Base-by-base conservation (phyloP, 1,284 basidiomycete genomes). In the Ustilago trichophora region DNA sequence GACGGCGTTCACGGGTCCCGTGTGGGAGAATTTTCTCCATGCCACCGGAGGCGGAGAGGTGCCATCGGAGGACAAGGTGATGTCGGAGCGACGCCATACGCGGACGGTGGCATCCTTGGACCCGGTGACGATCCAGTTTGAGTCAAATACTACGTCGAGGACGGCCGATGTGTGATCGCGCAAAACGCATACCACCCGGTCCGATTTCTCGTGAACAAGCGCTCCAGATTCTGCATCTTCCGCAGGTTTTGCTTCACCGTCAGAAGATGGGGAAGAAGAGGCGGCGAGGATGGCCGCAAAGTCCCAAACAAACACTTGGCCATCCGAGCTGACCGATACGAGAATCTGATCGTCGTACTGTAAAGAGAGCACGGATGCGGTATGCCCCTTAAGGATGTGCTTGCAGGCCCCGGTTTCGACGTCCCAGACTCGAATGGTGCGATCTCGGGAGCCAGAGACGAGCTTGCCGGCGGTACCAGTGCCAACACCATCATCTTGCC, bases 401-500 rank as follows among this genome's bases (percentile, higher is more conserved):
- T 58, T 46, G 44, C 71, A 74, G 9, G 47, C 16, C 15, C 62
- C 58, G 22, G 58, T 69, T 22, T 67, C 62, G 2, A 50, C 63
- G 45, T 77, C 74, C 75, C 75, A 77, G 13, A 77, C 58, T 6
- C 66, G 42, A 45, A 77, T 70, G 22, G 73, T 69, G 2, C 66
- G 19, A 21, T 77, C 75, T 6, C 72, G 22, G 8, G 73, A 75
- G 22, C 73, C 73, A 13, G 71, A 72, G 2, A 75, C 65, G 22
- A 77, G 54, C 25, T 56, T 59, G 1, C 69, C 68, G 12, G 47
- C 38, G 2, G 62, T 67, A 0, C 66, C 69, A 12, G 64, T 56
- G 3, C 73, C 73, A 5, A 67, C 45, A 10, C 65, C 63, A 16
- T 65, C 58, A 29, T 77, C 73, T 31, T 67, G 56, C 3, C 71